These are phyloP conservation scores for Wickerhamomyces sp. DNA, from an alignment of 1,139 yeast genomes.

Conservation along the genomic window DNA sequence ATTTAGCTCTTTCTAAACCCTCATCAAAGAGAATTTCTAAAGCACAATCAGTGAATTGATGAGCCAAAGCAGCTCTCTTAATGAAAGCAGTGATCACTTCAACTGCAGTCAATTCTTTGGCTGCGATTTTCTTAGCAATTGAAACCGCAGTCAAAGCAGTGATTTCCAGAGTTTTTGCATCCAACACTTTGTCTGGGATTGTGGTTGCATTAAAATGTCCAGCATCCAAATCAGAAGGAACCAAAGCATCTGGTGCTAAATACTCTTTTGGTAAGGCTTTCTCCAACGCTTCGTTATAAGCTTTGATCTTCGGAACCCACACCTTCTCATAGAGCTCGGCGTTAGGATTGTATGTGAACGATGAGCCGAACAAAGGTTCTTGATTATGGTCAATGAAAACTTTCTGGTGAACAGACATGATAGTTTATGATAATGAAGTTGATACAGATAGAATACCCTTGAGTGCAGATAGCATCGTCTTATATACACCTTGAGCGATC, in stretches of 20 bases:
- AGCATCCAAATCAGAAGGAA: constrained; percentile 34
- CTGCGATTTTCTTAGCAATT: constrained; percentile 33
- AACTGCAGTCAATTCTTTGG: constrained; percentile 28
- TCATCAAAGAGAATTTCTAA: constrained; percentile 54
- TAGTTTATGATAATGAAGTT: not conserved
- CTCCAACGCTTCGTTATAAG: constrained; percentile 41
- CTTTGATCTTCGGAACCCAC: constrained; percentile 43
- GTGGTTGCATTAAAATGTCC: constrained; percentile 31
- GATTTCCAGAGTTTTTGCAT: constrained; percentile 30
- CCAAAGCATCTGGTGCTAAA: constrained; percentile 32
- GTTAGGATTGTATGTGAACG: constrained; percentile 12
- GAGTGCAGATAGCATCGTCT: not conserved
- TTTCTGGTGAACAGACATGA: not conserved
- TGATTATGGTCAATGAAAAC: not conserved
- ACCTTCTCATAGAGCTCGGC: constrained; percentile 21
- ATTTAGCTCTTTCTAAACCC: constrained; percentile 50
- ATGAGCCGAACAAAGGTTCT: constrained; percentile 8
- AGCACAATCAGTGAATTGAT: constrained; percentile 55
- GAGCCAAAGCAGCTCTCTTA: constrained; percentile 41
- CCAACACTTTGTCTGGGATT: constrained; percentile 39
- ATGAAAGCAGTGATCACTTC: constrained; percentile 31
- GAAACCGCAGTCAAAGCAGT: constrained; percentile 33
- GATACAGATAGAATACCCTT: not conserved
- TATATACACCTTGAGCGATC: not conserved
- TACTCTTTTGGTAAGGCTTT: constrained; percentile 40